Base-by-base conservation (phyloP, 179 eudicot genomes). In the Beta lomatogona region DNA sequence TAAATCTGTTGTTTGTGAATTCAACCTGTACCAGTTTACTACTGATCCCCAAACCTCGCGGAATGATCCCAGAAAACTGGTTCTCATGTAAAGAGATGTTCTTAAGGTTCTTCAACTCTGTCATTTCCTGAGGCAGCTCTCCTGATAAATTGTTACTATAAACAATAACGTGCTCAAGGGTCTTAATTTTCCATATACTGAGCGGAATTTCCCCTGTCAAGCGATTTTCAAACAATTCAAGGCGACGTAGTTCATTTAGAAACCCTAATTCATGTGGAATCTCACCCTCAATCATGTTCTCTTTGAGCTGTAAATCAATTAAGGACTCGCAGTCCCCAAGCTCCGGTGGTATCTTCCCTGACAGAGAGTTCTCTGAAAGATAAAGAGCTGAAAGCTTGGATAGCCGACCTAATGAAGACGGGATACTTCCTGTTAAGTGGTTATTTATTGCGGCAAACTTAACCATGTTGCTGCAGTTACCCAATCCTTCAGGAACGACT, bases 291-390 rank as follows among this genome's bases (percentile, higher is more conserved):
- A 93, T 79, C 77, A 83, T 87, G 85, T 91, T 93, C 50, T 31
- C 83, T 66, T 82, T 81, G 25, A 92, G 75, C 79, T 81, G 83
- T 80, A 93, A 79, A 63, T 87, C 81, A 16, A 21, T 53, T 81
- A 93, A 80, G 10, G 89, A 80, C 69, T 71, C 71, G 80, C 94
- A 91, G 28, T 88, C 87, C 12, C 98, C 94, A 71, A 93, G 91
- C 79, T 92, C 93, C 5, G 90, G 85, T 13, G 93, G 94, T 77
- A 93, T 91, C 66, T 22, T 77, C 19, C 98, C 97, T 11, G 91
- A 85, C 46, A 93, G 72, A 57, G 59, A 46, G 79, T 93, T 92
- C 46, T 85, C 79, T 75, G 85, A 78, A 50, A 93, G 88, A 83
- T 85, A 86, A 53, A 93, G 90, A 41, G 46, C 14, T 13, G 71